These are phyloP conservation scores for Exophiala oligosperma DNA, from an alignment of 2,329 filamentous ascomycete species.

Conservation along the genomic window DNA sequence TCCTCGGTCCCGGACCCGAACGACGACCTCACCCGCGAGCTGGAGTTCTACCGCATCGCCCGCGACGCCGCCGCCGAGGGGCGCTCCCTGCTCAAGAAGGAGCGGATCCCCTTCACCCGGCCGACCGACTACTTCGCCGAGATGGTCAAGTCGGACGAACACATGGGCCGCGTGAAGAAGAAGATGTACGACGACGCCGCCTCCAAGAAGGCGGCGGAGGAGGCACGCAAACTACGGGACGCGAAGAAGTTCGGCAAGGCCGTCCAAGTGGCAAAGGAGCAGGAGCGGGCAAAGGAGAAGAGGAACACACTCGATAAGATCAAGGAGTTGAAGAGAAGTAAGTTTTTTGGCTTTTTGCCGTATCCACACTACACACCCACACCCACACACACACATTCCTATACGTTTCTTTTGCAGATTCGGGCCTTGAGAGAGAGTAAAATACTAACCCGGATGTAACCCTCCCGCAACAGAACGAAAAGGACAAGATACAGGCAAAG, in stretches of 20 bases:
- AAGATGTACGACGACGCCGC: conserved; percentile 92
- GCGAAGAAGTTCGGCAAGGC: conserved; percentile 99
- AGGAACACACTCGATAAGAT: conserved; percentile 94
- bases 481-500: conserved; percentile 64
- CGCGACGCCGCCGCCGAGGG: conserved; percentile 75
- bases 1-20: conserved; percentile 79
- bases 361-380: background rate
- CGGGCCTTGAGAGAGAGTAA: too few species aligned
- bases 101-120: conserved; percentile 81
- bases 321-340: conserved; percentile 91
- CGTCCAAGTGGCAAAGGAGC: conserved; percentile 92
- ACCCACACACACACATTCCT: too few species aligned
- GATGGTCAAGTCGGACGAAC: conserved; percentile 98
- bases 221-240: conserved; percentile 88
- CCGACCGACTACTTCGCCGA: conserved; percentile 97
- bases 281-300: conserved; percentile 92
- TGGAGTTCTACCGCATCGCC: conserved; percentile 89
- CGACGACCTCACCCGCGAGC: conserved; percentile 88
- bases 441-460: too few species aligned
- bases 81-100: conserved; percentile 72
- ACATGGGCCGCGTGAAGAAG: conserved; percentile 95
- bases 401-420: too few species aligned
- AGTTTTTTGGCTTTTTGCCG: conserved; percentile 39
- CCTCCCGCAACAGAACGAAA: conserved; percentile 68
- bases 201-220: conserved; percentile 84